A percentile compares a stretch with the other conserved stretches of the same genome.
Evolutionary conservation across 1,284 basidiomycete species (phyloP).

Genomic region (Malassezia furfur): DNA sequence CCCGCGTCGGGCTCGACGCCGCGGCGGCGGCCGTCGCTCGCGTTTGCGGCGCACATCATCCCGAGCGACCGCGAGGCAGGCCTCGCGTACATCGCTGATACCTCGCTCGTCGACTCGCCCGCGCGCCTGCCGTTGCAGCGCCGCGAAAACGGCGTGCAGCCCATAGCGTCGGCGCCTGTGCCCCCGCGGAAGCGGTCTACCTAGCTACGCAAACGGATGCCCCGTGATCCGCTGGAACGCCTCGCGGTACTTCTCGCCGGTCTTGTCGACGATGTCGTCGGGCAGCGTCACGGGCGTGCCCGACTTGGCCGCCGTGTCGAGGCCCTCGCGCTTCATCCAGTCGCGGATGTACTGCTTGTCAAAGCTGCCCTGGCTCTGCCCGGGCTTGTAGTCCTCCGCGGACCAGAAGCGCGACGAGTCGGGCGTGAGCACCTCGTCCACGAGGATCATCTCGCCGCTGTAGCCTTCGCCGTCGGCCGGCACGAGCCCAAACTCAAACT

Average conservation of each 20-base stretch:
- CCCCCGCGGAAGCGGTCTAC: neutral
- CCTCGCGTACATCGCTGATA: slow-evolving; percentile 13
- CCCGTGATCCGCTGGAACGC: slow-evolving; percentile 41
- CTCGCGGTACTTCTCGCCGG: slow-evolving; percentile 41
- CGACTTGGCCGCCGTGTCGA: slow-evolving; percentile 34
- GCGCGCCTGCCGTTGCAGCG: neutral
- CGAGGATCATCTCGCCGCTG: slow-evolving; percentile 60
- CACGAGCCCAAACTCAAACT: slow-evolving; percentile 73
- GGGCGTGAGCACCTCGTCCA: slow-evolving; percentile 92
- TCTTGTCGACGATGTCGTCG: slow-evolving; percentile 35
- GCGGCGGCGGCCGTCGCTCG: slow-evolving; percentile 25
- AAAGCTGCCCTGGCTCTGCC: slow-evolving; percentile 74
- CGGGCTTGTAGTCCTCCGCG: slow-evolving; percentile 62
- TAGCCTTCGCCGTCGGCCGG: slow-evolving; percentile 8
- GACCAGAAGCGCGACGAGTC: slow-evolving; percentile 98
- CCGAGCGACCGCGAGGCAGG: slow-evolving; percentile 23
- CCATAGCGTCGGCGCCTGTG: neutral
- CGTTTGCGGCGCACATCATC: slow-evolving; percentile 24
- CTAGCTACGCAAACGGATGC: slow-evolving; percentile 20
- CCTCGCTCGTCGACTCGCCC: neutral
- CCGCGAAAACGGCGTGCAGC: neutral
- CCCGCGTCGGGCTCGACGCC: slow-evolving; percentile 32
- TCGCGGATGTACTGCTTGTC: slow-evolving; percentile 96
- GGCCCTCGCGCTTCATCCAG: slow-evolving; percentile 53
- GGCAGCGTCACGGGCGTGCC: slow-evolving; percentile 35